These are phyloP conservation scores for Fusarium sp. DNA, from an alignment of 2,329 filamentous ascomycete genomes.

Conservation along the genomic window DNA sequence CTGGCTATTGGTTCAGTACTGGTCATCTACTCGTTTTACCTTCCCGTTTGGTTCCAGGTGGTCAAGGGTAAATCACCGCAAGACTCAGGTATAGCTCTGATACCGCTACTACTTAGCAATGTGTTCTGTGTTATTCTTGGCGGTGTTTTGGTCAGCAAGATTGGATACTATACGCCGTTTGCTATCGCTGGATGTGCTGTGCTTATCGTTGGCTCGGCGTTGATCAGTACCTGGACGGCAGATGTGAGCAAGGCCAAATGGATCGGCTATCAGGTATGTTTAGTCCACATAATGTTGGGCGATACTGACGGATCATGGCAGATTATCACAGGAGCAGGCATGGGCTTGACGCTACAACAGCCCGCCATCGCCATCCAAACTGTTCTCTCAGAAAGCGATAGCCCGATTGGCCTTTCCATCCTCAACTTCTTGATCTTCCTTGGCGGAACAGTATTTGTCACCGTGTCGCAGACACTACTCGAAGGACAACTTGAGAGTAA, in stretches of 20 bases:
- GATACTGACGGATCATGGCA: not conserved
- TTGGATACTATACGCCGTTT: slow-evolving; percentile 16
- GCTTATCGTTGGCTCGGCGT: not conserved
- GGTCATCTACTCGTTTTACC: slow-evolving; percentile 12
- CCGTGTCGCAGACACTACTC: slow-evolving; percentile 7
- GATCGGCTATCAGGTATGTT: slow-evolving; percentile 20
- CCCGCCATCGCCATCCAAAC: slow-evolving; percentile 15
- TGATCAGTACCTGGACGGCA: slow-evolving; percentile 14
- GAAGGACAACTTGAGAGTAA: slow-evolving; percentile 2
- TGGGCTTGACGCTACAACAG: slow-evolving; percentile 7
- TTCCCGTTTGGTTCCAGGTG: slow-evolving; percentile 24
- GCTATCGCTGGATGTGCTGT: not conserved
- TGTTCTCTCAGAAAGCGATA: slow-evolving; percentile 6
- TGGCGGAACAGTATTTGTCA: slow-evolving; percentile 17
- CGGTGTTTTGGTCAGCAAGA: slow-evolving; percentile 2
- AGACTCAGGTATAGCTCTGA: slow-evolving; percentile 5
- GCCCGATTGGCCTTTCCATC: slow-evolving; percentile 2
- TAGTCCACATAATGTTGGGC: accelerated
- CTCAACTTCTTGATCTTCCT: slow-evolving; percentile 8
- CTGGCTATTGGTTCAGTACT: not conserved
- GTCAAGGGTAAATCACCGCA: slow-evolving; percentile 2
- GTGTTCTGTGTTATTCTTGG: slow-evolving; percentile 10
- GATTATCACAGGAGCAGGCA: slow-evolving; percentile 11
- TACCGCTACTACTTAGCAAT: not conserved
- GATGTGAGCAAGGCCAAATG: not conserved